phyloP scores from a whole-genome alignment of 2,329 filamentous ascomycete genomes.

The Hymenoscyphus fraxineus region DNA sequence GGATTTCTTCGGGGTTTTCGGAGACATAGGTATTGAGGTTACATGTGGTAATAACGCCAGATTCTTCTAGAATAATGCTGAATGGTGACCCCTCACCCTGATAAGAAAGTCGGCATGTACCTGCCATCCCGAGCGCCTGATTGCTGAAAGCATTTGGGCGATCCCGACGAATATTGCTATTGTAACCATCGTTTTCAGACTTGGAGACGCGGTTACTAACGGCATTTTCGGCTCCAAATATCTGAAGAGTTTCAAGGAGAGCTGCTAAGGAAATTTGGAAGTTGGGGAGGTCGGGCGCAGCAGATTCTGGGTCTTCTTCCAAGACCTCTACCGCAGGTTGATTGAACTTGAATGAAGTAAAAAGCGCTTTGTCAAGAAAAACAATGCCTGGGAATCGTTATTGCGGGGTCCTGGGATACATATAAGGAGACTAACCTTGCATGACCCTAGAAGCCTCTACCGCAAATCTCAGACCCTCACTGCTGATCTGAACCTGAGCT shows the following conservation, averaged over 20 bases:
- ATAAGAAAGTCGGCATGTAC: slow-evolving; percentile 83
- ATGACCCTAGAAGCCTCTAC: slow-evolving; percentile 86
- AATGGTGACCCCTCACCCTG: slow-evolving; percentile 70
- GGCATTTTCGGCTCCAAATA: slow-evolving; percentile 81
- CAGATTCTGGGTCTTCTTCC: slow-evolving; percentile 39
- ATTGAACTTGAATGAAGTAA: slow-evolving; percentile 77
- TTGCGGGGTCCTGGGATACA: slow-evolving; percentile 12
- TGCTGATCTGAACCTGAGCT: slow-evolving; percentile 69
- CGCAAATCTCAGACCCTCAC: slow-evolving; percentile 80
- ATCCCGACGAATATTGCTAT: slow-evolving; percentile 59
- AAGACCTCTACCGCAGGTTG: slow-evolving; percentile 38
- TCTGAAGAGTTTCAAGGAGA: slow-evolving; percentile 89
- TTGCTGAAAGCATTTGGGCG: slow-evolving; percentile 75
- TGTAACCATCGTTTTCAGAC: slow-evolving; percentile 56
- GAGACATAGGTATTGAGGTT: slow-evolving; percentile 85
- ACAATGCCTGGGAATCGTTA: slow-evolving; percentile 54
- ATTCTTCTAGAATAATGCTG: slow-evolving; percentile 80
- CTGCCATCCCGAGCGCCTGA: slow-evolving; percentile 76
- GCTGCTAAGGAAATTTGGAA: slow-evolving; percentile 88
- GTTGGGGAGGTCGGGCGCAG: slow-evolving; percentile 49
- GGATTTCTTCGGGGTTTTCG: slow-evolving; percentile 74
- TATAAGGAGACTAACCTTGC: slow-evolving; percentile 62
- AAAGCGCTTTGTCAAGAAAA: slow-evolving; percentile 84
- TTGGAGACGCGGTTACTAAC: slow-evolving; percentile 52
- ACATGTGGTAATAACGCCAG: slow-evolving; percentile 82